phyloP scores from a whole-genome alignment of 192 early-diverging fungal genomes.

The Radiomyces spectabilis region DNA sequence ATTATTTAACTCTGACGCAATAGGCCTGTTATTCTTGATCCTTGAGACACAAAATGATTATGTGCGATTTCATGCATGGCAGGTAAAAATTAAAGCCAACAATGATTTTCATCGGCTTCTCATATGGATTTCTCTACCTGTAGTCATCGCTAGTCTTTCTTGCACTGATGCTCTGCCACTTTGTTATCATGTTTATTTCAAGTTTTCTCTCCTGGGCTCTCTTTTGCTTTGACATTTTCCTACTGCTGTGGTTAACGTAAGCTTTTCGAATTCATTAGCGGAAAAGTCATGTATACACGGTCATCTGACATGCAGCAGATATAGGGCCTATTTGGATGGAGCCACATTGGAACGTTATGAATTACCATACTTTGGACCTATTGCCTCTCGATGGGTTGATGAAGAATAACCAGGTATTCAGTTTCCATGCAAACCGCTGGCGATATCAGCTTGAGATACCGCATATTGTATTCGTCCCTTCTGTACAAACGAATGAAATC shows the following conservation, averaged over 20 bases:
- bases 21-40: slow-evolving; percentile 64
- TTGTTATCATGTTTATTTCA: slow-evolving; percentile 43
- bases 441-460: no score
- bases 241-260: slow-evolving; percentile 38
- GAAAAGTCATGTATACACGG: neutral
- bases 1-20: slow-evolving; percentile 1
- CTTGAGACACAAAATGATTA: slow-evolving; percentile 73
- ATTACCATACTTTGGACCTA: slow-evolving; percentile 57
- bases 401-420: no score
- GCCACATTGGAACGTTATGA: slow-evolving; percentile 64
- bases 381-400: slow-evolving; percentile 63
- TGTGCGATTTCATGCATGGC: slow-evolving; percentile 63
- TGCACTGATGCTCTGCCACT: slow-evolving; percentile 27
- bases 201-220: slow-evolving; percentile 36
- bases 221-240: slow-evolving; percentile 29
- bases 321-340: slow-evolving; percentile 62
- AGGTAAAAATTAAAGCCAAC: slow-evolving; percentile 22
- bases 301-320: slow-evolving; percentile 19
- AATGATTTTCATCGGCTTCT: neutral
- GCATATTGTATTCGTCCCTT: no score
- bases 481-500: no score
- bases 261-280: neutral
- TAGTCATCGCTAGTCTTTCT: slow-evolving; percentile 29
- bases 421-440: no score
- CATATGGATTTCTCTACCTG: neutral